phyloP scores from a whole-genome alignment of 257 asterid genomes.

The Solanum ossicruentum region DNA sequence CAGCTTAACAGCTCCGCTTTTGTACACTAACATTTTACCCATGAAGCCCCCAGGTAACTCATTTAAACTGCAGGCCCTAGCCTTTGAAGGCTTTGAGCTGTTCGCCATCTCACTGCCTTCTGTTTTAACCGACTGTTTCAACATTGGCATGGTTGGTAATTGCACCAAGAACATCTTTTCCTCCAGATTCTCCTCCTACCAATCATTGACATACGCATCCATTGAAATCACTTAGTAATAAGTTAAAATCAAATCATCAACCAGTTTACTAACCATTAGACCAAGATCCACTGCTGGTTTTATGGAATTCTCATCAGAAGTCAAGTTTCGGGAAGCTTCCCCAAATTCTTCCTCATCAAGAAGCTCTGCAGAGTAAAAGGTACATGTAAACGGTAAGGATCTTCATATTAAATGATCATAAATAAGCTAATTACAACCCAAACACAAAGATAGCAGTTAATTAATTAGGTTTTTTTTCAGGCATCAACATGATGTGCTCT shows the following conservation, averaged over 20 bases:
- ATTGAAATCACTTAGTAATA: neutral
- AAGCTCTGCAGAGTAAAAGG: constrained; percentile 26
- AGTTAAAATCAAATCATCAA: neutral
- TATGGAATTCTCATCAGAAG: constrained; percentile 27
- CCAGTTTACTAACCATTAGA: constrained; percentile 36
- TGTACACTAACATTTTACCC: constrained; percentile 74
- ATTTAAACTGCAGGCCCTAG: constrained; percentile 21
- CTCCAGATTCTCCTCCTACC: constrained; percentile 49
- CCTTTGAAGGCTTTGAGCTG: constrained; percentile 12
- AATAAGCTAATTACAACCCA: neutral
- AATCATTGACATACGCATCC: neutral
- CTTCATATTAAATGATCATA: neutral
- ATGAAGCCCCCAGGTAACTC: constrained; percentile 46
- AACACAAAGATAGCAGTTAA: neutral
- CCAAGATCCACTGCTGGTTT: constrained; percentile 52
- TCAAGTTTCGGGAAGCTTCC: constrained; percentile 14
- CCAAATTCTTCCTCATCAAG: constrained; percentile 75
- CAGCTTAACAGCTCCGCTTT: constrained; percentile 65
- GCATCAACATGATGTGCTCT: neutral
- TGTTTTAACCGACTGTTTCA: constrained; percentile 13
- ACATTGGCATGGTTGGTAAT: constrained; percentile 40
- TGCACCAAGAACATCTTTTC: constrained; percentile 48
- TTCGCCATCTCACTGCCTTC: constrained; percentile 12
- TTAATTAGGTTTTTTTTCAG: neutral
- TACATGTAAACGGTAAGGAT: neutral